Evolutionary conservation across 495 filamentous ascomycete genomes (phyloP).

Genomic region (Aspergillus avenaceus): DNA sequence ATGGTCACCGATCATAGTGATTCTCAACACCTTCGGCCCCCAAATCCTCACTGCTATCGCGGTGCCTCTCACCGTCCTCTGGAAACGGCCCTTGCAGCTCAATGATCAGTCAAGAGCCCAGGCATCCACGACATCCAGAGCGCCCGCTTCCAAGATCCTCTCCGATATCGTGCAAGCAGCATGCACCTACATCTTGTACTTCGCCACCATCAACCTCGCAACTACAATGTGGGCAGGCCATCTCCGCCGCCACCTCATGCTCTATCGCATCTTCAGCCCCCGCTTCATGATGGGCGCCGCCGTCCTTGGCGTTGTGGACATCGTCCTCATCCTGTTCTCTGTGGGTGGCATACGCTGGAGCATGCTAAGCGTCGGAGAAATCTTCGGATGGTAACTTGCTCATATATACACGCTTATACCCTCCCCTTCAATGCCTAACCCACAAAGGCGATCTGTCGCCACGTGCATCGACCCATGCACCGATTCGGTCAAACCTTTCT

Average conservation of each 20-base stretch:
- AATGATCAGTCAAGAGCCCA: slow-evolving; percentile 23
- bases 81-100: slow-evolving; percentile 63
- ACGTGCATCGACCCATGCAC: neutral
- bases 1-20: slow-evolving; percentile 76
- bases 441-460: neutral
- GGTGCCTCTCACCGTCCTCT: slow-evolving; percentile 77
- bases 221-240: slow-evolving; percentile 86
- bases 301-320: slow-evolving; percentile 69
- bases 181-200: slow-evolving; percentile 71
- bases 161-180: slow-evolving; percentile 65
- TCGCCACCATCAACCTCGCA: slow-evolving; percentile 73
- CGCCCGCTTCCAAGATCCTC: slow-evolving; percentile 51
- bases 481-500: no score
- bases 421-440: neutral
- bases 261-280: slow-evolving; percentile 92
- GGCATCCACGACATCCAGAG: slow-evolving; percentile 32
- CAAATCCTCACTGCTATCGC: slow-evolving; percentile 77
- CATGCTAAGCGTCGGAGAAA: slow-evolving; percentile 70
- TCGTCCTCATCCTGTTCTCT: slow-evolving; percentile 63
- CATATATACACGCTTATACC: no score
- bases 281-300: slow-evolving; percentile 80
- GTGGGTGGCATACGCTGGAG: slow-evolving; percentile 70
- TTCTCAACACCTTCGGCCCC: slow-evolving; percentile 82
- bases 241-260: slow-evolving; percentile 87
- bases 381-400: slow-evolving; percentile 70